Evolutionary conservation across 495 filamentous ascomycete genomes (phyloP).

Genomic region (Tetracladium setigerum): DNA sequence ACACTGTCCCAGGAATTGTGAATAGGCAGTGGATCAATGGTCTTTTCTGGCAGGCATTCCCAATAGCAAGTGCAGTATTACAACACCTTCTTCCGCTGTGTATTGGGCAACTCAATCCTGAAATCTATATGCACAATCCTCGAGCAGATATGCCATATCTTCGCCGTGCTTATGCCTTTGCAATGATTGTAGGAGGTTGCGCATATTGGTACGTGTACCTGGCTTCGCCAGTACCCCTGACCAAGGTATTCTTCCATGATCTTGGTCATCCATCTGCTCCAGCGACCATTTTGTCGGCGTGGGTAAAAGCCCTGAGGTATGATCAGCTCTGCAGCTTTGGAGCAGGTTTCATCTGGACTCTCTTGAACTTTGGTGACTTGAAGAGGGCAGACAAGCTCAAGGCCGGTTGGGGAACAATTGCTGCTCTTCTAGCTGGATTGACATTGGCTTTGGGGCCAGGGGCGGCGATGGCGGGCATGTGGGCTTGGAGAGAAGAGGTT

Average conservation of each 20-base stretch:
- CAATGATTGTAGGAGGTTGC: background rate
- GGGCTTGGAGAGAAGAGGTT: conserved; percentile 30
- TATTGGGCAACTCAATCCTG: conserved; percentile 5
- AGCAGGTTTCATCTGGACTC: conserved; percentile 6
- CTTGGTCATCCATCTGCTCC: conserved; percentile 2
- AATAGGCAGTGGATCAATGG: conserved; percentile 25
- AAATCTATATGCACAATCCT: conserved; percentile 1
- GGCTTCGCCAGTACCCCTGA: conserved; percentile 2
- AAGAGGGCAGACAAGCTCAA: conserved; percentile 10
- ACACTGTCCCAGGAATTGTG: conserved; percentile 13
- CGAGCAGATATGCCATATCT: conserved; percentile 16
- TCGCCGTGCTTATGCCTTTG: conserved; percentile 16
- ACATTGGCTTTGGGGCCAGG: conserved; percentile 23
- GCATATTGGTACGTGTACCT: conserved; percentile 16
- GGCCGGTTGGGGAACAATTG: conserved; percentile 8
- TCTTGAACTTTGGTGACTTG: conserved; percentile 15
- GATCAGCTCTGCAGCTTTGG: conserved; percentile 17
- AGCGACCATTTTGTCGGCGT: conserved; percentile 4
- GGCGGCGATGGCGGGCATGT: conserved; percentile 21
- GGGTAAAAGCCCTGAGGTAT: conserved; percentile 10
- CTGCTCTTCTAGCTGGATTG: conserved; percentile 10
- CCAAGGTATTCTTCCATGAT: conserved; percentile 14
- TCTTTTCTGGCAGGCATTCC: conserved; percentile 30
- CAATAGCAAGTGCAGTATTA: conserved; percentile 22
- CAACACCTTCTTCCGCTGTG: conserved; percentile 11